Evolutionary conservation across 2,329 filamentous ascomycete genomes (phyloP), one percentile per base, ranked within the genome.

Genomic region (Verticillium nonalfalfae): DNA sequence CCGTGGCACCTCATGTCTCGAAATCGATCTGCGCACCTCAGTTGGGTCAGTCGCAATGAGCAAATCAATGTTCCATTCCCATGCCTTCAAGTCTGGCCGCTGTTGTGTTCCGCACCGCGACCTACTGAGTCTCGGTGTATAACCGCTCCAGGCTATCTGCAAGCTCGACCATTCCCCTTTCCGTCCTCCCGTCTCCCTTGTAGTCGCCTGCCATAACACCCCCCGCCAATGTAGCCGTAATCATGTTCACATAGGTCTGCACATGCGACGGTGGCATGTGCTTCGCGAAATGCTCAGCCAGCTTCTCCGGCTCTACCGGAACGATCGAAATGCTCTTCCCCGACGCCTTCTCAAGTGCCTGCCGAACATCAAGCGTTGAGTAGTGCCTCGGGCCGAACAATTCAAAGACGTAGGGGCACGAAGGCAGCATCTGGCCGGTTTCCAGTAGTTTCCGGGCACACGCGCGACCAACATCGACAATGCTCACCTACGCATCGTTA

Each of bases 361-460:
- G 50, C 31, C 71, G 68, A 7, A 75, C 62, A 15, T 75, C 73
- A 1, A 63, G 31, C 6, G 72, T 52, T 36, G 68, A 69, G 38
- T 74, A 74, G 4, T 61, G 34, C 4, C 65, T 65, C 0, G 73
- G 73, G 0, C 73, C 73, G 31, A 68, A 71, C 0, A 75, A 26
- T 0, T 71, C 65, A 18, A 71, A 66, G 36, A 59, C 65, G 21
- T 67, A 59, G 2, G 67, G 59, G 34, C 59, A 65, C 1, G 64
- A 34, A 58, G 39, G 15, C 40, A 52, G 35, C 11, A 60, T 59
- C 1, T 59, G 40, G 0, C 63, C 56, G 4, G 63, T 52, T 0
- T 63, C 63, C 7, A 73, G 66, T 0, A 70, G 66, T 1, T 65
- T 60, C 36, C 62, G 60, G 5, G 71, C 72, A 39, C 68, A 72